Percentiles rank a stretch among this genome's conserved stretches.
Evolutionary conservation across 129 eudicot genomes (phyloP).

Genomic region (Flaveria bidentis): DNA sequence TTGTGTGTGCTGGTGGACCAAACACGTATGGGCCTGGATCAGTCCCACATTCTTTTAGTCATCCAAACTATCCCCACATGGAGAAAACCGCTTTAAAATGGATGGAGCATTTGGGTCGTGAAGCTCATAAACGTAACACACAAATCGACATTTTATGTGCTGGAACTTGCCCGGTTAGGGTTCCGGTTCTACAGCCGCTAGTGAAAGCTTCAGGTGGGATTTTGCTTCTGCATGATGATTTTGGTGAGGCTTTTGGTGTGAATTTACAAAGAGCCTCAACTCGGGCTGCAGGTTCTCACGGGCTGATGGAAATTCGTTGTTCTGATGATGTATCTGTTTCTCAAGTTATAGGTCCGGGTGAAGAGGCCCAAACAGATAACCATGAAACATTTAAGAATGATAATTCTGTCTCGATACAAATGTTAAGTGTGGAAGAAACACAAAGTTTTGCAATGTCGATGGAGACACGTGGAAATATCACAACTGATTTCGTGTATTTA

Average conservation of each 20-base stretch:
- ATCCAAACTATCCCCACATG: conserved; percentile 88
- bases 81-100: conserved; percentile 85
- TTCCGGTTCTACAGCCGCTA: conserved; percentile 83
- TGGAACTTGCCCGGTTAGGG: conserved; percentile 86
- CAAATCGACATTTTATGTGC: conserved; percentile 84
- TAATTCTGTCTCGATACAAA: conserved; percentile 58
- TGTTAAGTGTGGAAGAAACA: conserved; percentile 92
- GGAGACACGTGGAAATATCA: conserved; percentile 73
- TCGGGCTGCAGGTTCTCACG: conserved; percentile 87
- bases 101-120: conserved; percentile 90
- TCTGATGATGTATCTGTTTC: conserved; percentile 67
- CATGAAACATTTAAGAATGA: conserved; percentile 77
- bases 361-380: conserved; percentile 72
- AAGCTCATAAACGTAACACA: conserved; percentile 67
- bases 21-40: conserved; percentile 92
- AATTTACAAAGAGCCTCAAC: conserved; percentile 86
- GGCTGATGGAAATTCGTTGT: conserved; percentile 85
- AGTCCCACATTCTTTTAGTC: conserved; percentile 75
- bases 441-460: conserved; percentile 86
- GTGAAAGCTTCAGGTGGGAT: conserved; percentile 93
- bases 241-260: conserved; percentile 97
- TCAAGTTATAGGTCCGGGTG: conserved; percentile 94
- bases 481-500: conserved; percentile 71
- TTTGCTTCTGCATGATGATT: conserved; percentile 86
- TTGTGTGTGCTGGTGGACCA: conserved; percentile 96